Evolutionary conservation across 2,329 filamentous ascomycete genomes (phyloP).

Genomic region (Diaporthe capsici): DNA sequence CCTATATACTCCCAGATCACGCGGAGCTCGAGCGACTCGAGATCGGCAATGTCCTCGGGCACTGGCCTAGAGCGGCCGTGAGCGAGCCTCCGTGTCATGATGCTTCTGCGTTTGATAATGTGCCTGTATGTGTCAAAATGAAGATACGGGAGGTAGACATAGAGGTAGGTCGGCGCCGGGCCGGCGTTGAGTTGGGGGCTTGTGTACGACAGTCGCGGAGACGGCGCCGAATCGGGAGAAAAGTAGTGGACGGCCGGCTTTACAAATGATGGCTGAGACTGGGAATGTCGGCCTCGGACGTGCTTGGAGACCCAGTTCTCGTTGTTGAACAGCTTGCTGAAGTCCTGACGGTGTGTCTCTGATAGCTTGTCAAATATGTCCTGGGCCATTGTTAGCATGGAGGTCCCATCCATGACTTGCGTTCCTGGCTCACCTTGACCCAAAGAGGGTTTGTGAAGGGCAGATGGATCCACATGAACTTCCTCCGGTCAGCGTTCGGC

Average conservation of each 20-base stretch:
- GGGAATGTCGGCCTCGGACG: constrained; percentile 56
- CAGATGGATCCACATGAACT: constrained; percentile 71
- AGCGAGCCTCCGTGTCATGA: constrained; percentile 65
- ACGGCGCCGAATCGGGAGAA: constrained; percentile 50
- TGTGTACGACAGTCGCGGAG: constrained; percentile 44
- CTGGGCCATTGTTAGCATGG: constrained; percentile 44
- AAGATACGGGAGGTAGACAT: constrained; percentile 70
- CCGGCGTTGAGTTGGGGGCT: constrained; percentile 35
- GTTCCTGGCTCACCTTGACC: constrained; percentile 62
- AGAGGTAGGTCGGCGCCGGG: constrained; percentile 54
- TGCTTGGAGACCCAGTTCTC: constrained; percentile 59
- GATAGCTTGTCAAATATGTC: constrained; percentile 58
- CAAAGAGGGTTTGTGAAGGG: constrained; percentile 71
- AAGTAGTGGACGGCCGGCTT: constrained; percentile 54
- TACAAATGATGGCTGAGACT: constrained; percentile 56
- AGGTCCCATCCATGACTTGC: constrained; percentile 38
- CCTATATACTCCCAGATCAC: constrained; percentile 75
- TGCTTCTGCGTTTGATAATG: constrained; percentile 67
- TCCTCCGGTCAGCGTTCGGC: constrained; percentile 56
- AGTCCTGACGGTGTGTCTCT: constrained; percentile 56
- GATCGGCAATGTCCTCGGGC: constrained; percentile 65
- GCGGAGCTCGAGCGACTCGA: constrained; percentile 69
- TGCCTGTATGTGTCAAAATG: constrained; percentile 76
- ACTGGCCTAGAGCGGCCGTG: constrained; percentile 71
- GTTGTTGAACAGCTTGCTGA: constrained; percentile 56